Evolutionary conservation across 768 basidiomycete species (phyloP).

Genomic region (Leccinum ochraceum): DNA sequence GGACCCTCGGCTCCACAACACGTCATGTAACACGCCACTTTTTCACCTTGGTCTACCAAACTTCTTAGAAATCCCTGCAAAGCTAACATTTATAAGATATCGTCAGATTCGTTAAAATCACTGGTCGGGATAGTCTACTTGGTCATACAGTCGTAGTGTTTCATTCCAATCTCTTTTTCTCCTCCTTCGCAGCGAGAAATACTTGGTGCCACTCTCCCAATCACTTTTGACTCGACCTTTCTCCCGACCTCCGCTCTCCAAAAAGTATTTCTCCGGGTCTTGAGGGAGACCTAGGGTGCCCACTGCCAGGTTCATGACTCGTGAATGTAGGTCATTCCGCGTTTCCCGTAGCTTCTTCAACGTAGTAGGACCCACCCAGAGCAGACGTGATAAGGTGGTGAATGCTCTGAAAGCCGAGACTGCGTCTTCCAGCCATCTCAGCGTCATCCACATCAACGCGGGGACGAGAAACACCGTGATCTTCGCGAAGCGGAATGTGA

Average conservation of each 20-base stretch:
- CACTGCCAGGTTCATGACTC: constrained; percentile 67
- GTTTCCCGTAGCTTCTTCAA: constrained; percentile 53
- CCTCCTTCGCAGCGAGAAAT: constrained; percentile 77
- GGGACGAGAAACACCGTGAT: constrained; percentile 66
- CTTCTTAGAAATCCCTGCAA: neutral
- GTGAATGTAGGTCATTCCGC: constrained; percentile 59
- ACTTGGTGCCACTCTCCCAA: constrained; percentile 73
- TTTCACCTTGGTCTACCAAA: neutral
- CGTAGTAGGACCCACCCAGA: constrained; percentile 59
- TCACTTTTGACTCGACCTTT: constrained; percentile 65
- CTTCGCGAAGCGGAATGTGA: constrained; percentile 63
- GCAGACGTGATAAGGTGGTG: constrained; percentile 56
- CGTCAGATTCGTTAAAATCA: constrained; percentile 18
- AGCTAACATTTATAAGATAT: neutral
- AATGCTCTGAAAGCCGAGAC: constrained; percentile 79
- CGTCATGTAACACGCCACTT: neutral
- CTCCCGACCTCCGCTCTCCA: constrained; percentile 56
- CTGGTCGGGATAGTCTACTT: constrained; percentile 78
- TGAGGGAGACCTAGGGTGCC: constrained; percentile 59
- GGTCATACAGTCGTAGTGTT: constrained; percentile 76
- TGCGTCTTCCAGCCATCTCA: constrained; percentile 88
- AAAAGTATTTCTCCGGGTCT: constrained; percentile 69
- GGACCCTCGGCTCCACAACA: neutral
- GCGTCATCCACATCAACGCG: constrained; percentile 82
- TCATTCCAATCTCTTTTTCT: constrained; percentile 92